Evolutionary conservation across 495 filamentous ascomycete genomes (phyloP).

Genomic region (Lophiostoma macrostomum): DNA sequence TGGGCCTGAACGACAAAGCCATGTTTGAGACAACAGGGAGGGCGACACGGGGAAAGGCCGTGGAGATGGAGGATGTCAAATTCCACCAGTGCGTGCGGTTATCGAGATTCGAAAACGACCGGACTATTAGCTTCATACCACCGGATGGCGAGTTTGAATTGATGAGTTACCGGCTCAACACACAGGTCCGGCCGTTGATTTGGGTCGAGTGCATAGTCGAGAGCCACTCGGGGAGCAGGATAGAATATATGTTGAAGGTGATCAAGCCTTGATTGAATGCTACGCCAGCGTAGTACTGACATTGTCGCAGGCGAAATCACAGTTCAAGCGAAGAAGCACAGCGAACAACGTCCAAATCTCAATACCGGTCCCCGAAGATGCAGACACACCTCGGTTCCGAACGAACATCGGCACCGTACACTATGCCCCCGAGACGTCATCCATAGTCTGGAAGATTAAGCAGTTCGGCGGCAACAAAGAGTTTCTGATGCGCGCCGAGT

Average conservation of each 20-base stretch:
- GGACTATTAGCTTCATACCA: slow-evolving; percentile 98
- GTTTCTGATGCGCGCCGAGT: slow-evolving; percentile 98
- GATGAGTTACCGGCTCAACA: slow-evolving; percentile 99
- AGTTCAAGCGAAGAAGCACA: slow-evolving; percentile 96
- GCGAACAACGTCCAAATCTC: slow-evolving; percentile 99
- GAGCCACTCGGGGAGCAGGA: slow-evolving; percentile 86
- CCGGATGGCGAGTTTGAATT: slow-evolving; percentile 98
- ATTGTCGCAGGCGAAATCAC: slow-evolving; percentile 69
- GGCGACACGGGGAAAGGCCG: slow-evolving; percentile 91
- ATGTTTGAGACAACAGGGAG: slow-evolving; percentile 99
- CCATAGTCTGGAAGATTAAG: slow-evolving; percentile 99
- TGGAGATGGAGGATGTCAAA: slow-evolving; percentile 99
- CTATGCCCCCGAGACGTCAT: slow-evolving; percentile 95
- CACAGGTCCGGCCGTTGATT: slow-evolving; percentile 95
- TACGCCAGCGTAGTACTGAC: neutral
- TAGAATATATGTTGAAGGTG: slow-evolving; percentile 99
- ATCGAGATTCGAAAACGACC: slow-evolving; percentile 95
- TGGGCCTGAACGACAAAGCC: slow-evolving; percentile 97
- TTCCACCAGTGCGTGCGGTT: slow-evolving; percentile 98
- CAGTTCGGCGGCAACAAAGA: slow-evolving; percentile 98
- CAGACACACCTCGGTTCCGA: slow-evolving; percentile 92
- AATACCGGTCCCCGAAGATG: slow-evolving; percentile 96
- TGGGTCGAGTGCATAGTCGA: slow-evolving; percentile 99
- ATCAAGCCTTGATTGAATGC: no score
- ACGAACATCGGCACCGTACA: slow-evolving; percentile 98